Evolutionary conservation across 768 basidiomycete genomes (phyloP).

Genomic region (Lactarius akahatsu): DNA sequence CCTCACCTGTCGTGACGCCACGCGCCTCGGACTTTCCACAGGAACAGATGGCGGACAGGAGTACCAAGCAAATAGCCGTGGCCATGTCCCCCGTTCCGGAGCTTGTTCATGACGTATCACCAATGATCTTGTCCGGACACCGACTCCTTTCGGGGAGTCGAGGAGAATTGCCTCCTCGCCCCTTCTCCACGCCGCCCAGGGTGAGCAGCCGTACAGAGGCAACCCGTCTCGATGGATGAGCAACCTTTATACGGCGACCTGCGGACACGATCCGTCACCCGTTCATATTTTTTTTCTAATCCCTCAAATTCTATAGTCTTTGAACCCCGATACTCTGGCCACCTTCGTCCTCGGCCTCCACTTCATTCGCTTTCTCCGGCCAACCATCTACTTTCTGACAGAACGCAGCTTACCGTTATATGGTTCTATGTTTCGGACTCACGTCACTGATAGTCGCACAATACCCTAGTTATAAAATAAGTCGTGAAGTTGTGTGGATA

Average conservation of each 20-base stretch:
- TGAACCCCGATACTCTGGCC: not conserved
- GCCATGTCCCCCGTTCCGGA: not conserved
- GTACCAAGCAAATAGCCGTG: not conserved
- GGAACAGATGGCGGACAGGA: not conserved
- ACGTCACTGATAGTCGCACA: not conserved
- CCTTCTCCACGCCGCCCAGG: conserved; percentile 27
- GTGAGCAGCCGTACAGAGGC: conserved; percentile 14
- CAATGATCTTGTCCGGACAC: not conserved
- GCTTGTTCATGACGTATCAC: conserved; percentile 12
- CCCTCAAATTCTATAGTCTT: not conserved
- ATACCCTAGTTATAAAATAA: conserved; percentile 8
- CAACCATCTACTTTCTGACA: not conserved
- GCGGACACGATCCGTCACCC: not conserved
- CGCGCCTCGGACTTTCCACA: conserved; percentile 17
- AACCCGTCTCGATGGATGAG: not conserved
- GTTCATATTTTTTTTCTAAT: not conserved
- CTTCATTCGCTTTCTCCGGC: not conserved
- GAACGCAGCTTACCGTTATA: conserved; percentile 2
- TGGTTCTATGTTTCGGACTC: not conserved
- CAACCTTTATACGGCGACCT: not conserved
- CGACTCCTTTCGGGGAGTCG: not conserved
- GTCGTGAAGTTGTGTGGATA: not conserved
- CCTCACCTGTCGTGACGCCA: conserved; percentile 15
- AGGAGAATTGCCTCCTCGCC: conserved; percentile 22
- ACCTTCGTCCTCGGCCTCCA: conserved; percentile 10